Conservation (phyloP, 495 filamentous ascomycete species). For the Xylaria cubensis region DNA sequence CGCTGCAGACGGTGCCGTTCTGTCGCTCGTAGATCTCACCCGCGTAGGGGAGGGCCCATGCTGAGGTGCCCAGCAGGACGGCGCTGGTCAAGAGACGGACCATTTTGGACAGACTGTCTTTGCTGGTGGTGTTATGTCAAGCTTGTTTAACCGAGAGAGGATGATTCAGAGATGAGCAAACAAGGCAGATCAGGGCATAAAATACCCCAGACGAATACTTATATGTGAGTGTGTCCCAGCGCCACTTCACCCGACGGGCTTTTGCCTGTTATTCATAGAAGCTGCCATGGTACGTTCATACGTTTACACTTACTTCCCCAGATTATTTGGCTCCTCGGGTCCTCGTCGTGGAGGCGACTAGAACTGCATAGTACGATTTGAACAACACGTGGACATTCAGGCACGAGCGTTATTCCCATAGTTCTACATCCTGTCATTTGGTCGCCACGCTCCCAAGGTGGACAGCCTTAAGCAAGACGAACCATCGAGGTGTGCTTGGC, state of each 20-base stretch:
- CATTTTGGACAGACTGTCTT: constrained; percentile 39
- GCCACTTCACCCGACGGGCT: constrained; percentile 19
- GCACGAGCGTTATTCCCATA: constrained; percentile 21
- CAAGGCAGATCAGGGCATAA: not conserved
- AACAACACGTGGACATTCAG: constrained; percentile 15
- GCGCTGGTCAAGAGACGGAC: constrained; percentile 49
- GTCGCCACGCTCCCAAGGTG: constrained; percentile 12
- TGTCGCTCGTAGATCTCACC: constrained; percentile 54
- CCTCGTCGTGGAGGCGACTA: not conserved
- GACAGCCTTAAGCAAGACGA: constrained; percentile 11
- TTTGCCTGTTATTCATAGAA: constrained; percentile 11
- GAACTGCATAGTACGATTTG: constrained; percentile 9
- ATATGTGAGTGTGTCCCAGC: constrained; percentile 18
- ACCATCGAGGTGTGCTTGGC: constrained; percentile 35
- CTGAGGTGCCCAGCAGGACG: constrained; percentile 50
- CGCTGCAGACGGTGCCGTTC: constrained; percentile 38
- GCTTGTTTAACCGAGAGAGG: constrained; percentile 25
- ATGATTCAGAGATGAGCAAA: constrained; percentile 13
- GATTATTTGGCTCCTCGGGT: not conserved
- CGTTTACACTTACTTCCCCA: not conserved
- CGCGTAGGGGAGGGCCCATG: constrained; percentile 46
- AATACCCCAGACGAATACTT: constrained; percentile 4
- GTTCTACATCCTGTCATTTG: constrained; percentile 2
- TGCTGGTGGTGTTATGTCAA: constrained; percentile 19
- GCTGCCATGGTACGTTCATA: not conserved